A percentile compares a stretch with the other conserved stretches of the same genome.
These are phyloP conservation scores for Boletellus ananiceps DNA, from an alignment of 768 basidiomycete genomes.

Conservation along the genomic window DNA sequence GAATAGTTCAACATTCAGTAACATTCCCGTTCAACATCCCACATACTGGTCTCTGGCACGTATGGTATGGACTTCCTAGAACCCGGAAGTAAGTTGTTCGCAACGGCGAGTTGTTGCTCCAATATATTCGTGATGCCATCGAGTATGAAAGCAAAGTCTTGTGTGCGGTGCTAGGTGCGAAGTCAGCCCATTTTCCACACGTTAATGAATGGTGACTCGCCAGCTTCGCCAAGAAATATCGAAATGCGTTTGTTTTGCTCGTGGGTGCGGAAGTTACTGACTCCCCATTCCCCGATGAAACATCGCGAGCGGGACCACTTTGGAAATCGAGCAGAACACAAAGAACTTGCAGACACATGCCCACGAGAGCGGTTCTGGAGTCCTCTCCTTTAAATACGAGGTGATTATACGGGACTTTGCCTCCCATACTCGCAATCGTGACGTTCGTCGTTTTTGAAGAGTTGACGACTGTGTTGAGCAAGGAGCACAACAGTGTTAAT, in stretches of 20 bases:
- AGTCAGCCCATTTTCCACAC: constrained; percentile 8
- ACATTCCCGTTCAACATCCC: background rate
- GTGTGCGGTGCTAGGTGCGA: constrained; percentile 67
- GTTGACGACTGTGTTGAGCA: constrained; percentile 87
- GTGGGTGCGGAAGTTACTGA: constrained; percentile 46
- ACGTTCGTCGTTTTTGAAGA: constrained; percentile 47
- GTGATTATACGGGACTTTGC: constrained; percentile 84
- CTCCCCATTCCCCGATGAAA: constrained; percentile 39
- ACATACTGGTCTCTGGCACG: constrained; percentile 75
- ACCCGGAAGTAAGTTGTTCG: constrained; percentile 77
- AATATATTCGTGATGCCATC: constrained; percentile 65
- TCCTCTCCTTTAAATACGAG: constrained; percentile 90
- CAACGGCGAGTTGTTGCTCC: constrained; percentile 69
- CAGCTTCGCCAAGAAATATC: constrained; percentile 88
- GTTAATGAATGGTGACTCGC: constrained; percentile 33
- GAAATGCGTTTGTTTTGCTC: constrained; percentile 77
- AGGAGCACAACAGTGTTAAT: constrained; percentile 88
- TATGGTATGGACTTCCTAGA: constrained; percentile 81
- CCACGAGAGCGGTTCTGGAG: constrained; percentile 63
- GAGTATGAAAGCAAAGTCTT: constrained; percentile 84
- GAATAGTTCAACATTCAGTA: constrained; percentile 7
- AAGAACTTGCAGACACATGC: constrained; percentile 72
- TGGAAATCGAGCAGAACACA: constrained; percentile 78
- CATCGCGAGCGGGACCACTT: constrained; percentile 65
- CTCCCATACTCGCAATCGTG: constrained; percentile 64